Conservation (phyloP, 208 protist species). For the Crithidia thermophila region DNA sequence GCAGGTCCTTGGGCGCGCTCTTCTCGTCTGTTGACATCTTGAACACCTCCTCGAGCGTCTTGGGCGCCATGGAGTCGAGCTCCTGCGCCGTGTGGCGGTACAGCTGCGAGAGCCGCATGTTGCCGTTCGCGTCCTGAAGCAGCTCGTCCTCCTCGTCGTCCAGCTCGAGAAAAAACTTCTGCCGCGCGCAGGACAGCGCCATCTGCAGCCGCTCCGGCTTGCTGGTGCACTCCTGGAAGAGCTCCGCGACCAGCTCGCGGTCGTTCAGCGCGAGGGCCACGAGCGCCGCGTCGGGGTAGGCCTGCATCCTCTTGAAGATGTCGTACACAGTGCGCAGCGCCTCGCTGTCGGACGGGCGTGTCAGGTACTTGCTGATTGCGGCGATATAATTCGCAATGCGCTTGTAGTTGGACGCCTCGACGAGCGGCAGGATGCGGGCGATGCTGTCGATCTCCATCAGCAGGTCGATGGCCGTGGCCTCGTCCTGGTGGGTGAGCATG, state of each 20-base stretch:
- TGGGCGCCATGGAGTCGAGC: constrained; percentile 97
- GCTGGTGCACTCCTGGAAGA: constrained; percentile 86
- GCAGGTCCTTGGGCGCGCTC: constrained; percentile 60
- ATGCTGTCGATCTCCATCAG: constrained; percentile 97
- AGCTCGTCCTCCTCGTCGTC: constrained; percentile 93
- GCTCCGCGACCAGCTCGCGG: constrained; percentile 59
- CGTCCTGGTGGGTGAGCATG: constrained; percentile 96
- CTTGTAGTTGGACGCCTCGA: constrained; percentile 95
- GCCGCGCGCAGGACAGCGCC: constrained; percentile 93
- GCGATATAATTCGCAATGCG: constrained; percentile 97
- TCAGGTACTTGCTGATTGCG: constrained; percentile 94
- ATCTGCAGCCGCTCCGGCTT: constrained; percentile 88
- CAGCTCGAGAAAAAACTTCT: constrained; percentile 81
- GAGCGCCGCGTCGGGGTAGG: constrained; percentile 90
- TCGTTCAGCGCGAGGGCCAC: constrained; percentile 92
- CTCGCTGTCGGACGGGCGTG: constrained; percentile 94
- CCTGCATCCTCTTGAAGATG: constrained; percentile 94
- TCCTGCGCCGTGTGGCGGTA: constrained; percentile 95
- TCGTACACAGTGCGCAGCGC: constrained; percentile 91
- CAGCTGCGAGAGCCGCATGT: constrained; percentile 95
- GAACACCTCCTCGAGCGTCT: constrained; percentile 98
- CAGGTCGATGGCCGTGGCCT: constrained; percentile 99
- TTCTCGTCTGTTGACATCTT: constrained; percentile 82
- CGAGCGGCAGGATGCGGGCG: constrained; percentile 83
- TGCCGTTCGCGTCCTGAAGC: constrained; percentile 91